Conservation (phyloP, 2,329 filamentous ascomycete species). For the Ophiostoma australiae region DNA sequence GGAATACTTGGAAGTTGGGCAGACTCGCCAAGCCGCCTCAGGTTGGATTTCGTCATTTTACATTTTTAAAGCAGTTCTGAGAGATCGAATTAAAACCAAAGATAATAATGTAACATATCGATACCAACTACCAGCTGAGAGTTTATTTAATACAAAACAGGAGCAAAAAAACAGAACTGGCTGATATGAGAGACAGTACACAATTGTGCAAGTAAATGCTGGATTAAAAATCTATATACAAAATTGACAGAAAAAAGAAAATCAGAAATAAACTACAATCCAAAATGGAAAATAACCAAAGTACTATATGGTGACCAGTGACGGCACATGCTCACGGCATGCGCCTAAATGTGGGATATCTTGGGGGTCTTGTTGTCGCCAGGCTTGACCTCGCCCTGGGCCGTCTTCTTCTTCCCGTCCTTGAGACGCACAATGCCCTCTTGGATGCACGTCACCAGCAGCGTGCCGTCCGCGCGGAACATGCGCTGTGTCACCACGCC, state of each 20-base stretch:
- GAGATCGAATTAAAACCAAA: no score
- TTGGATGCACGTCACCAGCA: slow-evolving; percentile 75
- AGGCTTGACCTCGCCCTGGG: neutral
- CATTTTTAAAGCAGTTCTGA: no score
- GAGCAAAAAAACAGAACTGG: no score
- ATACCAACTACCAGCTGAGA: no score
- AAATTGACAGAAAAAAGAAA: neutral
- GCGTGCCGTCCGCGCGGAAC: slow-evolving; percentile 62
- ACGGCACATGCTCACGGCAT: neutral
- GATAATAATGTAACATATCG: no score
- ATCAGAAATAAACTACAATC: neutral
- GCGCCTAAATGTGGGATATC: neutral
- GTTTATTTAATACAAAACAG: no score
- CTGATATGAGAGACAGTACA: no score
- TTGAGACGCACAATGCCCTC: slow-evolving; percentile 50
- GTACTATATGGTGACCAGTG: neutral
- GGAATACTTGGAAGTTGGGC: no score
- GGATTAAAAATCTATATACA: neutral
- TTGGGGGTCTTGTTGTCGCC: neutral
- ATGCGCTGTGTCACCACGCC: slow-evolving; percentile 73
- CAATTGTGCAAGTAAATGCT: neutral
- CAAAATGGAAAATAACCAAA: neutral
- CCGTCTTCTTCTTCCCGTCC: slow-evolving; percentile 3
- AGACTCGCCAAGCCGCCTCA: no score
- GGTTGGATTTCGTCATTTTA: no score